phyloP scores from a whole-genome alignment of 169 alveolate genomes.

The Eimeria tenella region DNA sequence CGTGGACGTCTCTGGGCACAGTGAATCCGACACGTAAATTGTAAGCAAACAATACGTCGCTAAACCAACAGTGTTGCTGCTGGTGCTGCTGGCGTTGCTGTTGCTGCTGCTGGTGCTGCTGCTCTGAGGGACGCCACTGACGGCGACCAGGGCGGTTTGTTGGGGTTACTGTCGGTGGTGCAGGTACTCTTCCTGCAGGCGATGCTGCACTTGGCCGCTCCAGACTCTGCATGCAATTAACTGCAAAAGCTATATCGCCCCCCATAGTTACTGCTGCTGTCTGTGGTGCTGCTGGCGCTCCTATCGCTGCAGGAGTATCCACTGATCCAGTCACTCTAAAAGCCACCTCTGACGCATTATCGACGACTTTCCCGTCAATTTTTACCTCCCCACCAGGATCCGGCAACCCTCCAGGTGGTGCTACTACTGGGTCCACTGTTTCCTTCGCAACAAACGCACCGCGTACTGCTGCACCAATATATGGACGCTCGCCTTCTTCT shows the following conservation, averaged over 20 bases:
- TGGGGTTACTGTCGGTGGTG: neutral
- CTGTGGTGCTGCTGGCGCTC: neutral
- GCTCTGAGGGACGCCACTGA: neutral
- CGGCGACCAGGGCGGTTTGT: neutral
- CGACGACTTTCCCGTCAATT: neutral
- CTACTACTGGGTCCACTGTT: too few species aligned
- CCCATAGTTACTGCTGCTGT: neutral
- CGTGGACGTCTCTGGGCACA: conserved; percentile 51
- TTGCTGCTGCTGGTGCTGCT: conserved; percentile 10
- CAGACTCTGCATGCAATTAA: too few species aligned
- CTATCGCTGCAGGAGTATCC: neutral
- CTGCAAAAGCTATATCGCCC: neutral
- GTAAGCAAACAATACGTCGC: conserved; percentile 57
- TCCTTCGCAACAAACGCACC: too few species aligned
- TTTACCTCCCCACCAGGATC: neutral
- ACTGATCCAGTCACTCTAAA: neutral
- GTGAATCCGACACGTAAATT: conserved; percentile 65
- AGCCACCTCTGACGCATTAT: neutral
- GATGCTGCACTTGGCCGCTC: neutral
- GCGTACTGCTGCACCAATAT: too few species aligned
- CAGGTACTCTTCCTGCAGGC: neutral
- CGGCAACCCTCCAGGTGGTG: too few species aligned
- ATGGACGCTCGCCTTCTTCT: neutral
- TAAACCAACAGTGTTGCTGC: conserved; percentile 70
- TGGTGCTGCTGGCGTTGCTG: conserved; percentile 35